These are phyloP conservation scores for Syncephalastrum sp. DNA, from an alignment of 371 early-diverging fungal genomes.

Conservation along the genomic window DNA sequence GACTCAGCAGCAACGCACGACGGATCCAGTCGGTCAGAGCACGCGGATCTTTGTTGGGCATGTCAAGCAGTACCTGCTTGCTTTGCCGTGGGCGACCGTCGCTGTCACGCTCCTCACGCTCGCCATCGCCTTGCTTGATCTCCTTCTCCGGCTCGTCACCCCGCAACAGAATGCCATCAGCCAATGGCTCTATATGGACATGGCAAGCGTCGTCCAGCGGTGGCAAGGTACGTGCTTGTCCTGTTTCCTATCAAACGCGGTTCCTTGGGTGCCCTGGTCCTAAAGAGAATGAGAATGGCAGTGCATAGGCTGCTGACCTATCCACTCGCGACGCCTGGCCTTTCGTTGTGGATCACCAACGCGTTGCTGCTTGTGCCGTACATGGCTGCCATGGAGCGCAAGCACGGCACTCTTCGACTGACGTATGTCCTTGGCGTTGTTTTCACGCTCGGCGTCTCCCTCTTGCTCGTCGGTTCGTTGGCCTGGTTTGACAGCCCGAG, in stretches of 20 bases:
- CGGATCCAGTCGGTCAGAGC: slow-evolving; percentile 13
- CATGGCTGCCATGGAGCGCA: slow-evolving; percentile 17
- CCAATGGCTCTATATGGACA: slow-evolving; percentile 2
- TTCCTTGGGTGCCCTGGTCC: no score
- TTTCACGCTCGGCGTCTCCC: slow-evolving; percentile 10
- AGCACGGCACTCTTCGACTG: slow-evolving; percentile 16
- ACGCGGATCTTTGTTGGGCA: slow-evolving; percentile 18
- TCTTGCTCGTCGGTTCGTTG: slow-evolving; percentile 2
- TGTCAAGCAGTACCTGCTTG: slow-evolving; percentile 19
- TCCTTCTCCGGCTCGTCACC: slow-evolving; percentile 1
- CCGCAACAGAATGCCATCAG: neutral
- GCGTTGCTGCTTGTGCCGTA: slow-evolving; percentile 18
- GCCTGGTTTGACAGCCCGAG: neutral
- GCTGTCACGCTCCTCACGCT: slow-evolving; percentile 5
- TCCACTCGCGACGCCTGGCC: slow-evolving; percentile 15
- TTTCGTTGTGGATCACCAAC: slow-evolving; percentile 17
- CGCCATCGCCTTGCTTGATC: slow-evolving; percentile 9
- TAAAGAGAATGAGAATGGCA: neutral
- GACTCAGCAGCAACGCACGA: no score
- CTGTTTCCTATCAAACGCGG: no score
- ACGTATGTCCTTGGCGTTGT: slow-evolving; percentile 12
- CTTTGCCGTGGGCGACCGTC: slow-evolving; percentile 13
- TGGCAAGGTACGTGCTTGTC: no score
- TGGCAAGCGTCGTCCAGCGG: no score
- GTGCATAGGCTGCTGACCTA: slow-evolving; percentile 21